A percentile compares a stretch with the other conserved stretches of the same genome.
Conservation (phyloP, 352 stramenopile genomes). For the Globisporangium megalacanthum region DNA sequence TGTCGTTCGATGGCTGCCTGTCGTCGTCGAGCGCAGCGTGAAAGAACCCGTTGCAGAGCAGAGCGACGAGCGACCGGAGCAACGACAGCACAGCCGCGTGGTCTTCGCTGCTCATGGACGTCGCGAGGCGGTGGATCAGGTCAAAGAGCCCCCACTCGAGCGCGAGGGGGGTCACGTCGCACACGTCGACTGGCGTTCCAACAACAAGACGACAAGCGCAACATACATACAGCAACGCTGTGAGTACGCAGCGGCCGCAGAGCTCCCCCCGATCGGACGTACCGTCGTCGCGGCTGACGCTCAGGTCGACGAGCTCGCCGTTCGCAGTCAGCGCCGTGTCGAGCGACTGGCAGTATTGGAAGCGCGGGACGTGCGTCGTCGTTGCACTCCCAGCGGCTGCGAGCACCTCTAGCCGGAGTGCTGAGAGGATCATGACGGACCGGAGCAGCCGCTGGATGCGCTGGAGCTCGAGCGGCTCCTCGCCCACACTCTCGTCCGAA, state of each 20-base stretch:
- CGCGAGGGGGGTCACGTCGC: conserved; percentile 53
- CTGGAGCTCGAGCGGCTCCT: conserved; percentile 61
- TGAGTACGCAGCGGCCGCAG: not conserved
- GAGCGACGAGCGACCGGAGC: conserved; percentile 43
- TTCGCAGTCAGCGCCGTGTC: conserved; percentile 71
- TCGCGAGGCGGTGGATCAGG: conserved; percentile 53
- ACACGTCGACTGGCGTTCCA: conserved; percentile 33
- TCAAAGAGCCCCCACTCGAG: conserved; percentile 74
- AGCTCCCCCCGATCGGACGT: conserved; percentile 6
- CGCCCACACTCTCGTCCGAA: conserved; percentile 36
- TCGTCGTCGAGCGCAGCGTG: conserved; percentile 25
- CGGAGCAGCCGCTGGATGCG: conserved; percentile 64
- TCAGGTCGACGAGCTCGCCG: conserved; percentile 49
- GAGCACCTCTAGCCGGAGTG: conserved; percentile 47
- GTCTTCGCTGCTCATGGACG: conserved; percentile 82
- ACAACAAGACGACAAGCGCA: too few species aligned
- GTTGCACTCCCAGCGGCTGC: conserved; percentile 20
- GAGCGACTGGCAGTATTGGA: conserved; percentile 74
- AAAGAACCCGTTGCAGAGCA: conserved; percentile 60
- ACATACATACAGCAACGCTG: conserved; percentile 6
- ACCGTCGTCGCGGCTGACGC: conserved; percentile 41
- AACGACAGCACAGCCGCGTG: conserved; percentile 54
- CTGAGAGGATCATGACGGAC: conserved; percentile 58
- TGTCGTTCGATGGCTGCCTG: conserved; percentile 6
- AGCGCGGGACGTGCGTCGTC: conserved; percentile 42